Evolutionary conservation across 352 stramenopile genomes (phyloP), one percentile per base, ranked within the genome.

Genomic region (Phytophthora aleatoria): DNA sequence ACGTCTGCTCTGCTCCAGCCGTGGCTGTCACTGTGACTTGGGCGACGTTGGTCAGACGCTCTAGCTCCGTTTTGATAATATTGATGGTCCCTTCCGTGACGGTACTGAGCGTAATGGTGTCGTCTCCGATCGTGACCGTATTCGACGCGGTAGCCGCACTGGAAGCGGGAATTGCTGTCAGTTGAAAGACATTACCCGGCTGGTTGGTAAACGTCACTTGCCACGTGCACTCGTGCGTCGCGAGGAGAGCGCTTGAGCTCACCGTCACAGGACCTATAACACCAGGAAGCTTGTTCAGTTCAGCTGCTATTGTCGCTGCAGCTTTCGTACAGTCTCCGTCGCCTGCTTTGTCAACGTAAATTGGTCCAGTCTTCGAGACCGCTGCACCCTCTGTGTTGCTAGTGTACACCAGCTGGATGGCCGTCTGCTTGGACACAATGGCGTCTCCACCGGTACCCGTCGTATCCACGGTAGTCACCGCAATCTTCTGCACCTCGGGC

Each of bases 21-120:
- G 65, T 75, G 1, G 79, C 72, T 5, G 90, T 87, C 20, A 98
- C 93, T 3, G 82, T 97, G 8, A 99, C 94, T 44, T 85, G 76
- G 10, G 86, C 93, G 26, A 99, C 92, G 26, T 94, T 97, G 7
- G 66, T 69, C 13, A 99, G 79, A 48, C 87, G 83, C 58, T 98
- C 93, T 13, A 99, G 87, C 62, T 98, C 94, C 0, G 92, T 81
- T 72, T 98, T 97, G 62, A 99, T 94, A n/a, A 97, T 83, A 57
- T 98, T 88, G 41, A 97, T 89, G 7, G 87, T 77, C 2, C 92
- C 92, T 33, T 97, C 81, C 15, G 72, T 67, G 38, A 90, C 5
- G 0, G 90, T 96, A 11, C 61, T 80, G 45, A 97, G 67, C 3
- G 79, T 76, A 15, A 97, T 70, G 1, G 90, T 95, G 49, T 98